These are phyloP conservation scores for Calonectria ilicicola DNA, from an alignment of 2,329 filamentous ascomycete species.

Conservation along the genomic window DNA sequence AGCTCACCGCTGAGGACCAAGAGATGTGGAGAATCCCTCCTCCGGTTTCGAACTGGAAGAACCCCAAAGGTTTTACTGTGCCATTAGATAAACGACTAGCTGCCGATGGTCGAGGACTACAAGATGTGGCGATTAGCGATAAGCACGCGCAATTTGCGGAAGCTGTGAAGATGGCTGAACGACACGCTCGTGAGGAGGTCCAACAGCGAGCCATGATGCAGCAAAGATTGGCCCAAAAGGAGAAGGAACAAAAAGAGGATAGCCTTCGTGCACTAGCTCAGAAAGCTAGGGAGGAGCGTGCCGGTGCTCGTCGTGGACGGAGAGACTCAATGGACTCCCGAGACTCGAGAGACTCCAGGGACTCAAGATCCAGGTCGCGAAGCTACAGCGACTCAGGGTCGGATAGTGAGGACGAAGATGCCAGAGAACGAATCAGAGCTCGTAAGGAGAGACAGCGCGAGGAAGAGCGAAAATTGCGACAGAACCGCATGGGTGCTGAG, in stretches of 20 bases:
- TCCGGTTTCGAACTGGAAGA: conserved; percentile 98
- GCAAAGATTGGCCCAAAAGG: conserved; percentile 94
- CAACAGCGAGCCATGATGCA: conserved; percentile 94
- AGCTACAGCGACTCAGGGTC: conserved; percentile 67
- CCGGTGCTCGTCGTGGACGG: conserved; percentile 61
- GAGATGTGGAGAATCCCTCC: conserved; percentile 93
- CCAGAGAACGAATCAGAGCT: conserved; percentile 80
- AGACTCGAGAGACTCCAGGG: conserved; percentile 54
- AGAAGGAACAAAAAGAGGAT: conserved; percentile 94
- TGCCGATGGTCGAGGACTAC: conserved; percentile 89
- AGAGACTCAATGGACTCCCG: conserved; percentile 46
- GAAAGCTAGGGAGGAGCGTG: conserved; percentile 88
- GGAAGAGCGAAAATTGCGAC: conserved; percentile 88
- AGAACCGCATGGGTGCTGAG: conserved; percentile 96
- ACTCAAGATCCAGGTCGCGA: conserved; percentile 52
- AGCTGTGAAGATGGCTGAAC: conserved; percentile 91
- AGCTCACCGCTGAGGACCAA: conserved; percentile 96
- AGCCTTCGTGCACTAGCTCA: conserved; percentile 88
- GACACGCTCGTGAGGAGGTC: conserved; percentile 95
- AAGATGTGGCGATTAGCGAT: conserved; percentile 97
- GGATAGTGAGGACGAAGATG: conserved; percentile 74
- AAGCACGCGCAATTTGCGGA: conserved; percentile 98
- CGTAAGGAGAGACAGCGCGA: conserved; percentile 84
- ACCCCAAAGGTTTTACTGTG: conserved; percentile 97
- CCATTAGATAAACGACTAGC: conserved; percentile 95